Conservation (phyloP, 768 basidiomycete genomes). For the Tephrocybe sp. region DNA sequence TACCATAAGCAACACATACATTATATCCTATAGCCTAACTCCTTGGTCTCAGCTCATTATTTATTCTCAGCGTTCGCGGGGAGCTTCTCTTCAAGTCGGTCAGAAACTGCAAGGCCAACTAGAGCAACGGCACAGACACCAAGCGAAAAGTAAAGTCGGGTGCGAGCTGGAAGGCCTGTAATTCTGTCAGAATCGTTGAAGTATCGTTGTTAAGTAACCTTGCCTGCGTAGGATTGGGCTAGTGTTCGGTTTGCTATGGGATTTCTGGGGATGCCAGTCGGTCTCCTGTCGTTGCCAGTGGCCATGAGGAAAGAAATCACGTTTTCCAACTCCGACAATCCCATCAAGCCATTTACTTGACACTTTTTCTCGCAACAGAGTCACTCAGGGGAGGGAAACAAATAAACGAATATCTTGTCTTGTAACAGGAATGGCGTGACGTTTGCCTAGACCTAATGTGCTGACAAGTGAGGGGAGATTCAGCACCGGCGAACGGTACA, state of each 20-base stretch:
- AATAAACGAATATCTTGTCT: too few relatives aligned
- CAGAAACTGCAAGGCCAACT: constrained; percentile 47
- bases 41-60: constrained; percentile 1
- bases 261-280: constrained; percentile 15
- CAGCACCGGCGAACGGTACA: too few relatives aligned
- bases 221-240: constrained; percentile 40
- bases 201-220: constrained; percentile 12
- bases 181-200: neutral
- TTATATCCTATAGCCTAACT: constrained; percentile 5
- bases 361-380: too few relatives aligned
- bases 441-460: too few relatives aligned
- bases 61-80: constrained; percentile 22
- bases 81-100: constrained; percentile 47
- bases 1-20: constrained; percentile 12
- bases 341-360: too few relatives aligned
- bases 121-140: constrained; percentile 46
- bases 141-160: constrained; percentile 52
- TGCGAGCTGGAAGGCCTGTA: constrained; percentile 52
- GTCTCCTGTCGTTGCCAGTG: constrained; percentile 5
- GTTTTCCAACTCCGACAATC: constrained; percentile 7
- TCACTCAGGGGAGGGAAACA: too few relatives aligned
- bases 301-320: neutral
- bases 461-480: too few relatives aligned
- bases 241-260: constrained; percentile 28
- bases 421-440: too few relatives aligned